These are phyloP conservation scores for Picea glauca DNA, from an alignment of 75 land plant species.

Conservation along the genomic window DNA sequence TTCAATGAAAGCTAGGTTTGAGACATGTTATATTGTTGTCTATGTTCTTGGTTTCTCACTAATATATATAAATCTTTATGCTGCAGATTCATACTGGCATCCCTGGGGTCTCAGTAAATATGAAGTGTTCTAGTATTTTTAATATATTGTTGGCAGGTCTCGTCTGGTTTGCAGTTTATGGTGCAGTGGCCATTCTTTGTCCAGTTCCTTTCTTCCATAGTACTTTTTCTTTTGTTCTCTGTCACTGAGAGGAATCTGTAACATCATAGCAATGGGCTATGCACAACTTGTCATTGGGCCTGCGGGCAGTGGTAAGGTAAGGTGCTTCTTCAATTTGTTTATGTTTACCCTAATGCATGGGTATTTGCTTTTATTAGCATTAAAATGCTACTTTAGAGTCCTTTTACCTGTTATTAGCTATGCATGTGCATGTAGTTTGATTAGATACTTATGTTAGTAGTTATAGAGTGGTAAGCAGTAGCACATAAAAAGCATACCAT, in stretches of 20 bases:
- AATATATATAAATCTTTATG: neutral
- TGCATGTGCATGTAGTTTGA: neutral
- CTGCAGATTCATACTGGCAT: neutral
- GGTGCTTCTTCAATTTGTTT: neutral
- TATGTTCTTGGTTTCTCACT: neutral
- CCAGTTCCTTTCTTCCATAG: neutral
- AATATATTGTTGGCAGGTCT: constrained; percentile 28
- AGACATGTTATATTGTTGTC: neutral
- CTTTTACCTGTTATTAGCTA: neutral
- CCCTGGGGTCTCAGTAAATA: constrained; percentile 6
- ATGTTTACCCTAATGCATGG: neutral
- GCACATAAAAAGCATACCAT: neutral
- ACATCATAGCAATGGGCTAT: constrained; percentile 59
- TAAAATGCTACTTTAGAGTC: neutral
- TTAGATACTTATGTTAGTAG: neutral
- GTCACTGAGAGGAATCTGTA: neutral
- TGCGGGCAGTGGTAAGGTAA: constrained; percentile 98
- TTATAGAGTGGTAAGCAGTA: neutral
- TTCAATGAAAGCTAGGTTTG: neutral
- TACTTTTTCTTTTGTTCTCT: neutral
- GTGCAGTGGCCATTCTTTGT: constrained; percentile 34
- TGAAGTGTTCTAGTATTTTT: constrained; percentile 22
- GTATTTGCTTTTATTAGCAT: neutral
- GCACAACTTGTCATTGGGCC: constrained; percentile 99
- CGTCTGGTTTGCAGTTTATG: constrained; percentile 44